Evolutionary conservation across 805 yeast genomes (phyloP), one percentile per base, ranked within the genome.

Genomic region (Sungouiozyma ichnusensis): DNA sequence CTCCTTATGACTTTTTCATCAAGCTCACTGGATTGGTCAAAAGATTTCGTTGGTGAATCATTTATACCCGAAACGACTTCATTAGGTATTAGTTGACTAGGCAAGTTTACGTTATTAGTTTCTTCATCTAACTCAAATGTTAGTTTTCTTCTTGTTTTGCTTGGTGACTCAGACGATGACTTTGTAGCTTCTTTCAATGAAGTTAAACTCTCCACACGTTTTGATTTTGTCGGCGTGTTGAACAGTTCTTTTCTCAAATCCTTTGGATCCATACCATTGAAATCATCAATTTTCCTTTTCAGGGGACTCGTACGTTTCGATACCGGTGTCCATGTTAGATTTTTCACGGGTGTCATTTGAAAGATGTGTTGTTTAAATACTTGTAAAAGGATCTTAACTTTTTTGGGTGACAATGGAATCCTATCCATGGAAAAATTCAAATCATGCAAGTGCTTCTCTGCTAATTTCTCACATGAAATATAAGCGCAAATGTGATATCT

Each of bases 401-500:
- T 54, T 39, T 60, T 57, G 1, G 67, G 66, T 13, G 79, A 83
- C 2, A 79, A 58, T 0, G 92, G 90, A 1, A 82, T 71, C 46
- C 68, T 70, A 37, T 68, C 70, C 32, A 65, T 40, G 29, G 63
- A 63, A 5, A 81, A 83, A 3, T 64, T 63, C 1, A 81, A n/a
- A 18, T 29, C 34, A 6, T 27, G 27, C n/a, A 19, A 7, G 20
- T n/a, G 24, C 31, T 60, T 60, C 9, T 64, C 60, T 11, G 63
- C 62, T 35, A 73, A 68, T 46, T 68, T 67, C 44, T 76, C 77
- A 13, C 73, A 72, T 0, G 84, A 80, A 18, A 81, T 55, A 47
- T 64, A 74, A 4, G 86, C 82, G 56, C 86, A 78, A 11, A 83
- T 56, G 55, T 82, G 88, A 42, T 70, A 71, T 41, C 90, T 64